Base-by-base conservation (phyloP, 1,139 yeast genomes). In the Torulaspora pretoriensis region DNA sequence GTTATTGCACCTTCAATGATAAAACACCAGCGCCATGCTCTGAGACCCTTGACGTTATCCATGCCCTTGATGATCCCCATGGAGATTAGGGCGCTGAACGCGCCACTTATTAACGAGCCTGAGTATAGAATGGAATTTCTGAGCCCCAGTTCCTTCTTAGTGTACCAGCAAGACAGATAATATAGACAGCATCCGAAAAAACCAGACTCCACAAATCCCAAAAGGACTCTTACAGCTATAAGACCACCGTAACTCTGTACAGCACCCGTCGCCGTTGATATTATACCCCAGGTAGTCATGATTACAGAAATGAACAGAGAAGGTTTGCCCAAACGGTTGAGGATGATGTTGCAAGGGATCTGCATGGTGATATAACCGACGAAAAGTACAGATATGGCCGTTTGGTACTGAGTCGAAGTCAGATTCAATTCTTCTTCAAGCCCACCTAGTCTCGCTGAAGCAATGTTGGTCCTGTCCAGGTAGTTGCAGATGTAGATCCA, bases 281-380 rank as follows among this genome's bases (percentile, higher is more conserved):
- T 66, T 7, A 68, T 60, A 34, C 83, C 84, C 83, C 84, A 79
- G 17, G 68, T 52, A 2, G 76, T 67, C 82, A 78, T 79, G 40
- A 66, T 67, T 8, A 52, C 52, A 0, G 83, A 68, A 45, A 79
- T 71, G 56, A 75, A 78, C 24, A 71, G 52, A 3, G 80, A 74
- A 8, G 81, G 83, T 50, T 65, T 68, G 2, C 75, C 78, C 39
- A 77, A 56, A 52, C 72, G 73, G 52, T 70, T 68, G 47, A 72
- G 55, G 31, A 71, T 50, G 54, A 71, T 57, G 61, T 78, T 77
- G 35, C 80, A 72, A 19, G 83, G 82, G 46, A 80, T 71, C 61
- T 80, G 81, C 71, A 78, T 73, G 41, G 75, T 63, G 50, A 80
- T 77, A 59, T 80, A 81, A 45, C 83, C 83, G 24, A 80, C 81